These are phyloP conservation scores for Fusarium sp. DNA, from an alignment of 2,329 filamentous ascomycete genomes.

Conservation along the genomic window DNA sequence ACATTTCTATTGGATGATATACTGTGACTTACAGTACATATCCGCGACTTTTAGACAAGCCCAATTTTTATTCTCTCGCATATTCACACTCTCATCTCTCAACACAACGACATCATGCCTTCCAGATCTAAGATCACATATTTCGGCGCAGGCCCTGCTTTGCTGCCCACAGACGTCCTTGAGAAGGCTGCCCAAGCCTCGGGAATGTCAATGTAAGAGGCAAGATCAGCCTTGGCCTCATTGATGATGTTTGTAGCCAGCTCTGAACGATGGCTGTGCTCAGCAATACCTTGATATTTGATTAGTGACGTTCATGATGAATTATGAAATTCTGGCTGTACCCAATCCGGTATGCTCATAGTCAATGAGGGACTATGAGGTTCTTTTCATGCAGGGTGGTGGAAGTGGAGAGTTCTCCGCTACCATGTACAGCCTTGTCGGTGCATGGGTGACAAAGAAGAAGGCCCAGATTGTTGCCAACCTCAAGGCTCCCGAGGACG, in stretches of 20 bases:
- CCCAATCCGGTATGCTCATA: conserved; percentile 85
- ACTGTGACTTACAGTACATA: conserved; percentile 21
- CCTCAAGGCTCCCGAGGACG: conserved; percentile 60
- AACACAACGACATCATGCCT: conserved; percentile 65
- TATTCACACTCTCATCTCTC: conserved; percentile 19
- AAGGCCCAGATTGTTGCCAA: conserved; percentile 69
- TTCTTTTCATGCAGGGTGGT: conserved; percentile 89
- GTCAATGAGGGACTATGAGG: conserved; percentile 82
- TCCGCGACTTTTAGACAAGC: conserved; percentile 18
- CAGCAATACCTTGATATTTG: conserved; percentile 67
- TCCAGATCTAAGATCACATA: conserved; percentile 81
- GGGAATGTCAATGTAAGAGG: conserved; percentile 81
- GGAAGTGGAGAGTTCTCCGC: conserved; percentile 89
- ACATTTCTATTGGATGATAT: conserved; percentile 44
- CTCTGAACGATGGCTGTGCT: conserved; percentile 88
- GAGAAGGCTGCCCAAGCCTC: conserved; percentile 79
- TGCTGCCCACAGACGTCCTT: conserved; percentile 83
- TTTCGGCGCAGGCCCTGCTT: conserved; percentile 92
- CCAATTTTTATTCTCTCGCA: conserved; percentile 28
- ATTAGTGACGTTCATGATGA: background rate
- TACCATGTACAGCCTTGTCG: conserved; percentile 84
- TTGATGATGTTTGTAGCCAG: conserved; percentile 83
- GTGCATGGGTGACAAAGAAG: conserved; percentile 81
- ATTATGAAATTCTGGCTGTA: background rate
- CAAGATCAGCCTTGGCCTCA: conserved; percentile 79